A percentile compares a stretch with the other conserved stretches of the same genome.
phyloP scores from a whole-genome alignment of 1,139 yeast species.

The Nakaseomyces glabratus region DNA sequence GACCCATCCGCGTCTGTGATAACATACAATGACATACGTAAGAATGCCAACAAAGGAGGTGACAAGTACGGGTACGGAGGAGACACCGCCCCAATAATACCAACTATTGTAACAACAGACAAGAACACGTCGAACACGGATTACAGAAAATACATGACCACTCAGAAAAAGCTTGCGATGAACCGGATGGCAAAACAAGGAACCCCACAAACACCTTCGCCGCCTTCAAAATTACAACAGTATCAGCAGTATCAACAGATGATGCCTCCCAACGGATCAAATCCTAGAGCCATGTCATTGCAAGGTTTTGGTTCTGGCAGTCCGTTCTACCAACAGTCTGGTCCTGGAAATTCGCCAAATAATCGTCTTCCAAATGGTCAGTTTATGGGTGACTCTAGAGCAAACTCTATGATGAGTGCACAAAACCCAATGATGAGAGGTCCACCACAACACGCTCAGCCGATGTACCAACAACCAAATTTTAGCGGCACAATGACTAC shows the following conservation, averaged over 20 bases:
- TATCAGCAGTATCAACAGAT: constrained; percentile 19
- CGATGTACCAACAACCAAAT: constrained; percentile 5
- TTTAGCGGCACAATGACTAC: constrained; percentile 8
- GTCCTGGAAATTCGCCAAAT: neutral
- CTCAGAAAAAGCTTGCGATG: constrained; percentile 52
- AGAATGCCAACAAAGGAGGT: constrained; percentile 54
- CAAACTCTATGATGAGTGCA: constrained; percentile 20
- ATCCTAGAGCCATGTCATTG: constrained; percentile 52
- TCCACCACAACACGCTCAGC: constrained; percentile 14
- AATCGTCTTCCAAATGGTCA: constrained; percentile 10
- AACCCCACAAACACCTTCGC: constrained; percentile 8
- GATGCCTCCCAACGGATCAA: constrained; percentile 13
- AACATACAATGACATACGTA: constrained; percentile 56
- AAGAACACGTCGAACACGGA: constrained; percentile 41
- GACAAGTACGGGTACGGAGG: constrained; percentile 41
- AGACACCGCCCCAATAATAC: constrained; percentile 67
- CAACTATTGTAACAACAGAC: constrained; percentile 40
- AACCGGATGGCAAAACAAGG: constrained; percentile 37
- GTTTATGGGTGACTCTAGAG: constrained; percentile 13
- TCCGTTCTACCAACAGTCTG: constrained; percentile 11
- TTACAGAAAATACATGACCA: constrained; percentile 61
- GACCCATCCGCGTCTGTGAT: constrained; percentile 38
- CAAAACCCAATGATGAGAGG: constrained; percentile 10
- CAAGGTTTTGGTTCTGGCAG: constrained; percentile 30
- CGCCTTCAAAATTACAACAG: constrained; percentile 1